These are phyloP conservation scores for Echinochloa phyllopogon DNA, from an alignment of 176 grass and related monocot species.

Conservation along the genomic window DNA sequence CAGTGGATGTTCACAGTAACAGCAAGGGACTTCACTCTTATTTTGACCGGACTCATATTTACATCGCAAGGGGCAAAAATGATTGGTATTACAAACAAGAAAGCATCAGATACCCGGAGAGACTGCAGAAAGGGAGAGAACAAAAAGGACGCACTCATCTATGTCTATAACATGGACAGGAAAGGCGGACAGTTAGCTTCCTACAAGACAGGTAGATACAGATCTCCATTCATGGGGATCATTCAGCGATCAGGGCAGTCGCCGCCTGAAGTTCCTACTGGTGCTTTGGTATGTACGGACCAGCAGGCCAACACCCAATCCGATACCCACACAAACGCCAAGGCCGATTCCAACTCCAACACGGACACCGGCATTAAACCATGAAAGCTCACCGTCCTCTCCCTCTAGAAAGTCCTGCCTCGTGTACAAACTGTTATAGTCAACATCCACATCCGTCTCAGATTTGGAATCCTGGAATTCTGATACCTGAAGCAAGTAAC, in stretches of 20 bases:
- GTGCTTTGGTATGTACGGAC: constrained; percentile 87
- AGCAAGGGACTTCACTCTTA: constrained; percentile 30
- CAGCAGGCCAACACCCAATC: constrained; percentile 80
- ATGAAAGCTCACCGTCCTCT: constrained; percentile 88
- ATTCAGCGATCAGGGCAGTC: constrained; percentile 58
- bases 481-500: constrained; percentile 60
- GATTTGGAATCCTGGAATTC: constrained; percentile 56
- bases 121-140: constrained; percentile 38
- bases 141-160: constrained; percentile 40
- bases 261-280: constrained; percentile 66
- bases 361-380: constrained; percentile 93
- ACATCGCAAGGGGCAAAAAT: constrained; percentile 58
- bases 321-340: constrained; percentile 87
- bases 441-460: constrained; percentile 60
- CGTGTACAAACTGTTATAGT: constrained; percentile 66
- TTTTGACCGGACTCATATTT: constrained; percentile 39
- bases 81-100: constrained; percentile 44
- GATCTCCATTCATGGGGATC: constrained; percentile 40
- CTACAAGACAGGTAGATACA: constrained; percentile 46
- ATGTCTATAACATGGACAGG: constrained; percentile 47
- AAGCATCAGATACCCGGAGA: constrained; percentile 38
- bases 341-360: constrained; percentile 92
- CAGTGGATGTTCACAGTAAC: constrained; percentile 33
- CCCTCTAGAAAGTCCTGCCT: constrained; percentile 73
- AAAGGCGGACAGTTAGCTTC: constrained; percentile 45